Evolutionary conservation across 73 alveolate species (phyloP).

Genomic region (Blepharisma japonicum): DNA sequence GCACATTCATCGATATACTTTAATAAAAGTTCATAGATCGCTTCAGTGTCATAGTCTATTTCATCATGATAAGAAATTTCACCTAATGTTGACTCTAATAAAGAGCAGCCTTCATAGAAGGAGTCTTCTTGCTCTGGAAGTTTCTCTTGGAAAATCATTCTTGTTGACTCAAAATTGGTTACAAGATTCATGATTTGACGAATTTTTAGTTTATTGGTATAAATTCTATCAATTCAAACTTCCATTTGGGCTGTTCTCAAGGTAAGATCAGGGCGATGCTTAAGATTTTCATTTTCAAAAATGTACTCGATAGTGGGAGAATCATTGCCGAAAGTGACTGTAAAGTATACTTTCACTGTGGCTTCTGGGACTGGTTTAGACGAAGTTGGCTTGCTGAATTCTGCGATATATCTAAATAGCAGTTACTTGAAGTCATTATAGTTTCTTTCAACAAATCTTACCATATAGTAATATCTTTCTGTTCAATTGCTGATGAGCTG

Average conservation of each 20-base stretch:
- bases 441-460: not conserved
- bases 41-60: conserved; percentile 5
- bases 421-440: conserved; percentile 14
- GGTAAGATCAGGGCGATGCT: conserved; percentile 56
- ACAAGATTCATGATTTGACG: conserved; percentile 49
- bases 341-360: conserved; percentile 72
- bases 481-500: not conserved
- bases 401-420: conserved; percentile 44
- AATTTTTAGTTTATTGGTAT: conserved; percentile 48
- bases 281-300: conserved; percentile 71
- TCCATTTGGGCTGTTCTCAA: conserved; percentile 66
- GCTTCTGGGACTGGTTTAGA: conserved; percentile 77
- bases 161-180: conserved; percentile 55
- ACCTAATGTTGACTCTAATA: conserved; percentile 13
- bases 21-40: not conserved
- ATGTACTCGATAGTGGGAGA: conserved; percentile 57
- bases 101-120: conserved; percentile 14
- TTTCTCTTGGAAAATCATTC: conserved; percentile 43
- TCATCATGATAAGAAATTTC: conserved; percentile 13
- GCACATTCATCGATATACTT: conserved; percentile 4
- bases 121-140: conserved; percentile 6
- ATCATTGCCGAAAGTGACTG: conserved; percentile 56
- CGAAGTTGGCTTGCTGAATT: conserved; percentile 61
- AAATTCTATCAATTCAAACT: conserved; percentile 56
- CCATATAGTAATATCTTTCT: not conserved